phyloP scores from a whole-genome alignment of 2,329 filamentous ascomycete genomes.

The Microsporum audouinii region DNA sequence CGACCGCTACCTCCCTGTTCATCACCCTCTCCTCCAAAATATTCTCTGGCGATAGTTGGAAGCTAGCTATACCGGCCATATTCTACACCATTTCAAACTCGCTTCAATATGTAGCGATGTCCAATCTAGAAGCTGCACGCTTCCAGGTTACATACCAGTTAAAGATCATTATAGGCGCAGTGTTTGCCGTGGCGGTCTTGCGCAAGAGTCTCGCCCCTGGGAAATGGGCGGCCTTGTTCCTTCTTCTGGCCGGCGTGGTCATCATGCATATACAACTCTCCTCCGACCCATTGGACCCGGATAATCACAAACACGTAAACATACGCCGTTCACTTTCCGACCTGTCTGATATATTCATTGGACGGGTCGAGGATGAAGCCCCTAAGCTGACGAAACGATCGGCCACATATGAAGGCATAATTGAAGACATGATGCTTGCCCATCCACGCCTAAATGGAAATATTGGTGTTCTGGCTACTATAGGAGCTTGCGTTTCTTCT shows the following conservation, averaged over 20 bases:
- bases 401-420: constrained; percentile 82
- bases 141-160: constrained; percentile 92
- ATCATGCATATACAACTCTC: constrained; percentile 63
- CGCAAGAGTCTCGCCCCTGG: constrained; percentile 56
- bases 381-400: constrained; percentile 54
- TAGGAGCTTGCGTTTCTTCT: constrained; percentile 67
- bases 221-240: constrained; percentile 68
- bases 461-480: constrained; percentile 65
- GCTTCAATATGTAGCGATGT: constrained; percentile 83
- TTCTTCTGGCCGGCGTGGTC: constrained; percentile 71
- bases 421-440: constrained; percentile 46
- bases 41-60: constrained; percentile 88
- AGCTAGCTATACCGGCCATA: constrained; percentile 75
- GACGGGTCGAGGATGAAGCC: constrained; percentile 29
- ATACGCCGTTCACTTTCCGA: constrained; percentile 72
- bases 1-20: constrained; percentile 68
- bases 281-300: constrained; percentile 38
- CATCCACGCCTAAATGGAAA: constrained; percentile 60
- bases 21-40: constrained; percentile 67
- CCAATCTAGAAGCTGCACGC: constrained; percentile 81
- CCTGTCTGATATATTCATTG: constrained; percentile 44
- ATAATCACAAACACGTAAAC: constrained; percentile 50
- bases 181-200: constrained; percentile 74
- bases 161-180: constrained; percentile 81
- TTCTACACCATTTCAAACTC: constrained; percentile 88